Evolutionary conservation across 768 basidiomycete species (phyloP), one percentile per base, ranked within the genome.

Genomic region (Leccinellum albellum): DNA sequence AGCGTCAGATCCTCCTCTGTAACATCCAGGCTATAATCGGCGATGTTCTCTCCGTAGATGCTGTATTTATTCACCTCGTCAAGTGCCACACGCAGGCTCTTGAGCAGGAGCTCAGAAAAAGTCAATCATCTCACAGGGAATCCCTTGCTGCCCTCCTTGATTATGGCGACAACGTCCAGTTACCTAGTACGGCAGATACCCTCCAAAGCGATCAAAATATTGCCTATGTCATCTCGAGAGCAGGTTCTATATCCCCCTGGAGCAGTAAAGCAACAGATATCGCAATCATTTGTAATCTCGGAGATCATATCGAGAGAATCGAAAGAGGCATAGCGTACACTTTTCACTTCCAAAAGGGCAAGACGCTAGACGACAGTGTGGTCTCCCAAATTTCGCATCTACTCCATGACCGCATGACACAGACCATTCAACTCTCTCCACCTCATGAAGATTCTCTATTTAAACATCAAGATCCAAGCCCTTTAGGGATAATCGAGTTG

Each of bases 181-280:
- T 85, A 4, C 69, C 76, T 3, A 72, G 64, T 7, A 86, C 86
- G 0, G 60, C 69, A 12, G 60, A 69, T 21, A 66, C 71, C 26
- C 64, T 76, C 51, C 66, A 67, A 17, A 67, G 68, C 10, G 61
- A 60, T 44, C 56, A 63, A 26, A 82, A 83, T 50, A 75, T 86
- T 12, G 74, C 85, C 42, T 96, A 85, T 69, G 85, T 97, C 40
- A 75, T 89, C 6, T 95, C 95, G 12, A 77, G 95, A 56, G 80
- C 85, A 8, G 95, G 96, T 4, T 94, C 95, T 4, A 88, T 98
- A 65, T 98, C 96, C 4, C 95, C 97, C 2, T 99, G 97, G 97
- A 98, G 96, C 6, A 96, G 91, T 73, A 99, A 99, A 75, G 96
- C 97, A 2, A 98, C 96, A 0, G 95, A 99, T 70, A 98, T 99